phyloP scores from a whole-genome alignment of 345 rosid genomes.

The Melaleuca quinquenervia region DNA sequence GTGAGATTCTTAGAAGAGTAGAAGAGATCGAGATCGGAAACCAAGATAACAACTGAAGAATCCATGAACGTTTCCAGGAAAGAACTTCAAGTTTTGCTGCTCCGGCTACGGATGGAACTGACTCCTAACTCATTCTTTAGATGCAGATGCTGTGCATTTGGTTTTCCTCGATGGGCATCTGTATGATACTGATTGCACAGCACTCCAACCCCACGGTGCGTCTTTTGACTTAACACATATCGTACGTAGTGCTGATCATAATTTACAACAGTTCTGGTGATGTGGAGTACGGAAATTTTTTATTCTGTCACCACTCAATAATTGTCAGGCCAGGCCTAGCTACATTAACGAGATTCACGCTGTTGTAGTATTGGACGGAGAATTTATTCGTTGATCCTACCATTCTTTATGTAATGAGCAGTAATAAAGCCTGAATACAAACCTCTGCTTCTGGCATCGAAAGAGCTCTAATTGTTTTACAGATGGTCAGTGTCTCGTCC shows the following conservation, averaged over 20 bases:
- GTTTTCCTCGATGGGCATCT: neutral
- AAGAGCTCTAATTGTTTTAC: neutral
- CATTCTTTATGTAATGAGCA: neutral
- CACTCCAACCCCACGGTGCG: neutral
- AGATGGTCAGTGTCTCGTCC: neutral
- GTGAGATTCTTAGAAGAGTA: constrained; percentile 23
- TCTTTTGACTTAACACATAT: neutral
- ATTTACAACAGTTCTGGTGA: neutral
- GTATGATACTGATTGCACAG: neutral
- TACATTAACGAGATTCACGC: neutral
- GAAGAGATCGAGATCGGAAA: constrained; percentile 24
- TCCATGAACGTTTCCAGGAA: neutral
- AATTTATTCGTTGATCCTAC: neutral
- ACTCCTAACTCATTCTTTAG: neutral
- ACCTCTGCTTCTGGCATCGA: neutral
- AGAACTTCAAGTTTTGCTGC: neutral
- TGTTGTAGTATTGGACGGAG: neutral
- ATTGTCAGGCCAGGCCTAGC: neutral
- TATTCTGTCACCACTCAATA: neutral
- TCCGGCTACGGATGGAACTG: fast-evolving
- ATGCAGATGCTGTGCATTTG: neutral
- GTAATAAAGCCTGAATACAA: neutral
- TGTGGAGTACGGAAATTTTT: neutral
- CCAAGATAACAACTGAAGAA: neutral
- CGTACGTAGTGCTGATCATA: neutral